Conservation (phyloP, 352 stramenopile genomes). For the Elongisporangium prolatum region DNA sequence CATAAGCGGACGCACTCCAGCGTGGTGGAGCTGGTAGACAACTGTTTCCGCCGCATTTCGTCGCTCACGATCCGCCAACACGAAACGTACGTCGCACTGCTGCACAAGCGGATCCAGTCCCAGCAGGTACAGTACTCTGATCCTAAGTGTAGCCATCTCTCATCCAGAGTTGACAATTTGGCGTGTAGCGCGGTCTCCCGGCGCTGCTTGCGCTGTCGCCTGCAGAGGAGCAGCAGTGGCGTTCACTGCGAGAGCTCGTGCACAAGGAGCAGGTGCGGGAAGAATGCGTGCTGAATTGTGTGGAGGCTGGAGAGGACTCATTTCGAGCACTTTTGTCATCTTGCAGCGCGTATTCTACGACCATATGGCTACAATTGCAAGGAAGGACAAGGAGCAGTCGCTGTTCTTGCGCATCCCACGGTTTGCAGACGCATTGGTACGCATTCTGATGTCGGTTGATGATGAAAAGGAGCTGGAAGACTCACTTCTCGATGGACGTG, state of each 20-base stretch:
- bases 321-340: neutral
- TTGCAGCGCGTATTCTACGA: neutral
- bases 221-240: slow-evolving; percentile 33
- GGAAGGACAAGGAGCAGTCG: slow-evolving; percentile 1
- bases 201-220: slow-evolving; percentile 42
- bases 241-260: slow-evolving; percentile 27
- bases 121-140: slow-evolving; percentile 30
- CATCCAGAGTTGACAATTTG: too few species aligned
- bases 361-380: slow-evolving; percentile 20
- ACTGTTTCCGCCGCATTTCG: slow-evolving; percentile 40
- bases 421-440: neutral
- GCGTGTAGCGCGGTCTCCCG: slow-evolving; percentile 42
- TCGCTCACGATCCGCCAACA: slow-evolving; percentile 43
- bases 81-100: slow-evolving; percentile 38
- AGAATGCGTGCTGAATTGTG: neutral
- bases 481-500: neutral
- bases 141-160: slow-evolving; percentile 8
- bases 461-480: neutral
- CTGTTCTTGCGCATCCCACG: neutral
- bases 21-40: slow-evolving; percentile 17
- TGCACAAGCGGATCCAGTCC: slow-evolving; percentile 34
- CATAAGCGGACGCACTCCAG: neutral
- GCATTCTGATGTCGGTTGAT: neutral
- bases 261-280: slow-evolving; percentile 27
- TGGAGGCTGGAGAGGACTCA: neutral